Evolutionary conservation across 345 rosid species (phyloP).

Genomic region (Sonneratia caseolaris): DNA sequence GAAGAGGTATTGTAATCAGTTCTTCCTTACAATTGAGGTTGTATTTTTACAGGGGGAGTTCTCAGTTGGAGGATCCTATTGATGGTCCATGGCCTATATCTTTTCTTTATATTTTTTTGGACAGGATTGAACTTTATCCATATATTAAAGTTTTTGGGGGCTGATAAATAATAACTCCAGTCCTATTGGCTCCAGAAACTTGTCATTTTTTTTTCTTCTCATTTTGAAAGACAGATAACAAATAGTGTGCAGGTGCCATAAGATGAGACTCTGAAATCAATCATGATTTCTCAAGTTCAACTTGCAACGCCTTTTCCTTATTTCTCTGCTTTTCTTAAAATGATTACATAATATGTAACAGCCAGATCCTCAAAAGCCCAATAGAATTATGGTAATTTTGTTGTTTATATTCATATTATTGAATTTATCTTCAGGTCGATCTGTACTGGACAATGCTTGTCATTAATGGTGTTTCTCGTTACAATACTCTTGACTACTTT

Average conservation of each 20-base stretch:
- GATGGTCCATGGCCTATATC: not conserved
- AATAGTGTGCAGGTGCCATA: not conserved
- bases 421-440: too few species aligned
- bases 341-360: too few species aligned
- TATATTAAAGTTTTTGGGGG: not conserved
- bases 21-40: not conserved
- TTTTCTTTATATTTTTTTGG: not conserved
- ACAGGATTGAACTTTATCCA: not conserved
- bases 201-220: not conserved
- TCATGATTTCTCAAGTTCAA: not conserved
- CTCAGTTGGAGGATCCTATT: not conserved
- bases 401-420: too few species aligned
- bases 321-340: not conserved
- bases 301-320: not conserved
- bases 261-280: not conserved
- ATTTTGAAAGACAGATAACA: not conserved
- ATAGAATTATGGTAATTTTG: too few species aligned
- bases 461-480: too few species aligned
- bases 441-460: too few species aligned
- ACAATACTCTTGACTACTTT: not conserved
- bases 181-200: not conserved
- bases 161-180: not conserved
- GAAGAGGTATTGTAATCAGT: slow-evolving; percentile 51
- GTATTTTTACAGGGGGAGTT: not conserved
- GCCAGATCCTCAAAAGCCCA: too few species aligned